Evolutionary conservation across 306 rosid species (phyloP).

Genomic region (Comarum palustre): DNA sequence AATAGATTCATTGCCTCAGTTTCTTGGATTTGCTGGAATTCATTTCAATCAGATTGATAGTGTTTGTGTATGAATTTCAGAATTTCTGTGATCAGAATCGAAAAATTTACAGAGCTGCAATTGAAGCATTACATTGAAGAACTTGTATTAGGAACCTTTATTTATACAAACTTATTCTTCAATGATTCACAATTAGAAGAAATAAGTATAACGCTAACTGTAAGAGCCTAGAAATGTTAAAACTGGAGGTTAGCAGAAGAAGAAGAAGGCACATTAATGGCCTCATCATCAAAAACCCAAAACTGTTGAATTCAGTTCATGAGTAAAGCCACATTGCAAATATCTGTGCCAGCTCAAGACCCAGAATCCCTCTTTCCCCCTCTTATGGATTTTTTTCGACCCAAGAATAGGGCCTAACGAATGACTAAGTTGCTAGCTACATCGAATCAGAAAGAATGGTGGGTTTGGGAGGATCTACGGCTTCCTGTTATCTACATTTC

Average conservation of each 20-base stretch:
- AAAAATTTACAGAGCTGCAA: neutral
- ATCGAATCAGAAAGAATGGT: conserved; percentile 46
- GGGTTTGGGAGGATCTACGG: conserved; percentile 24
- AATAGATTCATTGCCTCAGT: neutral
- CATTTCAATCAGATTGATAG: neutral
- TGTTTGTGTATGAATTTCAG: neutral
- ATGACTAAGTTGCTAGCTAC: conserved; percentile 32
- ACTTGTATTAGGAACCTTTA: neutral
- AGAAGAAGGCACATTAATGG: neutral
- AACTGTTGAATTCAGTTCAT: conserved; percentile 7
- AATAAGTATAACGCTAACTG: neutral
- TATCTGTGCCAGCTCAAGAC: conserved; percentile 19
- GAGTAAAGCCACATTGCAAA: conserved; percentile 16
- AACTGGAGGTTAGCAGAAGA: neutral
- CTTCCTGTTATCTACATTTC: conserved; percentile 44
- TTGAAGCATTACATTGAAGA: neutral
- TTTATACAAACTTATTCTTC: neutral
- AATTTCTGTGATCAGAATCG: neutral
- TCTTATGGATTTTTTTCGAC: conserved; percentile 17
- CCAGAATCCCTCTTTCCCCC: conserved; percentile 8
- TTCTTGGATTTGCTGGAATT: neutral
- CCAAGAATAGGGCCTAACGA: conserved; percentile 55
- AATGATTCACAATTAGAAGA: neutral
- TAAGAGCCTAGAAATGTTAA: neutral
- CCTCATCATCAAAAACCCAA: neutral